phyloP scores from a whole-genome alignment of 306 rosid species.

The Neltuma alba region DNA sequence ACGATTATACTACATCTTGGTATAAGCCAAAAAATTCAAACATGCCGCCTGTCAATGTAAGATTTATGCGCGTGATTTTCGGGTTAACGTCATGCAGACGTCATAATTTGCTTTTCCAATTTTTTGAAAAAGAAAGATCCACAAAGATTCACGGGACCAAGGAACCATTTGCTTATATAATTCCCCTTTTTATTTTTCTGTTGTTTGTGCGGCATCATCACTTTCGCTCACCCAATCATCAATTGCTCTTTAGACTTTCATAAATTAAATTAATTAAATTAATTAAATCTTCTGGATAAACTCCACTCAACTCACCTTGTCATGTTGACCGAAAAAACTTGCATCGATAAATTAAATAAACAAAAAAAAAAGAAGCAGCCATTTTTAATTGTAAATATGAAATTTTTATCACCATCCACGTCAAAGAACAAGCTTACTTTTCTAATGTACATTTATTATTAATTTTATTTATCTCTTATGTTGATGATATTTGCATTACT shows the following conservation, averaged over 20 bases:
- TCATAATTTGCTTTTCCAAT: background rate
- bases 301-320: background rate
- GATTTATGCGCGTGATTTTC: background rate
- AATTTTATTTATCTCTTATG: background rate
- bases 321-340: background rate
- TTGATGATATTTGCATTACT: background rate
- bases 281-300: background rate
- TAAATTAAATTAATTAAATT: background rate
- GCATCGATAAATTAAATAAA: background rate
- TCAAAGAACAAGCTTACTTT: no score
- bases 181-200: background rate
- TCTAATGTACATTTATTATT: background rate
- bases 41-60: background rate
- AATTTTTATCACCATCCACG: background rate
- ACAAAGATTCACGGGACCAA: background rate
- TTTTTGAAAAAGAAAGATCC: background rate
- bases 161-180: background rate
- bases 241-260: background rate
- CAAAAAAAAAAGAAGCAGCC: no score
- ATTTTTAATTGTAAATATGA: background rate
- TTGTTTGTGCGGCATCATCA: background rate
- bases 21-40: no score
- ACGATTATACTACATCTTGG: no score
- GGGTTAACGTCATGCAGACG: background rate
- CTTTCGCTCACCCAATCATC: background rate